Conservation (phyloP, 805 yeast species). For the Sungouiozyma ichnusensis region DNA sequence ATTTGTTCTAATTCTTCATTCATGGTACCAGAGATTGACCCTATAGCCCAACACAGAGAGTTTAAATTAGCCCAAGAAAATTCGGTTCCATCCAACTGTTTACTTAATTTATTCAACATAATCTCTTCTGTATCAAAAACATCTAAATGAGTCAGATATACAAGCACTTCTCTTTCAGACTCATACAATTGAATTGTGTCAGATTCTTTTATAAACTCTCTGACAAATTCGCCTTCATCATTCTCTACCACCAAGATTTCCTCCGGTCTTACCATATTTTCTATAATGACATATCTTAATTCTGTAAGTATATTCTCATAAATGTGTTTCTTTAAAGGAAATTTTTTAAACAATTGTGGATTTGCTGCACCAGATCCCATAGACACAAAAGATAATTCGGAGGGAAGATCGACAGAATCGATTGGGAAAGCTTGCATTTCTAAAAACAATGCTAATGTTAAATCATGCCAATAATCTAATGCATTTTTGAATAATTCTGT, state of each 20-base stretch:
- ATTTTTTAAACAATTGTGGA: slow-evolving; percentile 60
- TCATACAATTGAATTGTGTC: slow-evolving; percentile 91
- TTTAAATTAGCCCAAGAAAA: slow-evolving; percentile 97
- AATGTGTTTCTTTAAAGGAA: slow-evolving; percentile 74
- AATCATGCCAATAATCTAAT: slow-evolving; percentile 83
- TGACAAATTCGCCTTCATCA: slow-evolving; percentile 95
- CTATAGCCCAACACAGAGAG: slow-evolving; percentile 97
- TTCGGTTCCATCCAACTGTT: slow-evolving; percentile 86
- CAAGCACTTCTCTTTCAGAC: slow-evolving; percentile 86
- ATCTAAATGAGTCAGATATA: slow-evolving; percentile 87
- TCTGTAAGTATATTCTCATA: slow-evolving; percentile 68
- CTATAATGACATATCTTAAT: slow-evolving; percentile 78
- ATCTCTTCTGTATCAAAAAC: slow-evolving; percentile 85
- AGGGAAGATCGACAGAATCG: slow-evolving; percentile 9
- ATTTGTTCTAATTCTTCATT: slow-evolving; percentile 92
- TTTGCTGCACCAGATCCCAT: slow-evolving; percentile 72
- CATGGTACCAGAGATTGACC: slow-evolving; percentile 97
- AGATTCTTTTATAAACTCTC: slow-evolving; percentile 89
- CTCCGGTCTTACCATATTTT: slow-evolving; percentile 95
- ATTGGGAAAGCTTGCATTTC: slow-evolving; percentile 77
- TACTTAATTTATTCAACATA: slow-evolving; percentile 77
- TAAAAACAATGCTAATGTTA: slow-evolving; percentile 66
- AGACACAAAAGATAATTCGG: slow-evolving; percentile 35
- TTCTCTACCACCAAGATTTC: slow-evolving; percentile 92
- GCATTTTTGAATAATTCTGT: slow-evolving; percentile 90